Evolutionary conservation across 164 flowering plant genomes (phyloP).

Genomic region (Nelumbo lutea): DNA sequence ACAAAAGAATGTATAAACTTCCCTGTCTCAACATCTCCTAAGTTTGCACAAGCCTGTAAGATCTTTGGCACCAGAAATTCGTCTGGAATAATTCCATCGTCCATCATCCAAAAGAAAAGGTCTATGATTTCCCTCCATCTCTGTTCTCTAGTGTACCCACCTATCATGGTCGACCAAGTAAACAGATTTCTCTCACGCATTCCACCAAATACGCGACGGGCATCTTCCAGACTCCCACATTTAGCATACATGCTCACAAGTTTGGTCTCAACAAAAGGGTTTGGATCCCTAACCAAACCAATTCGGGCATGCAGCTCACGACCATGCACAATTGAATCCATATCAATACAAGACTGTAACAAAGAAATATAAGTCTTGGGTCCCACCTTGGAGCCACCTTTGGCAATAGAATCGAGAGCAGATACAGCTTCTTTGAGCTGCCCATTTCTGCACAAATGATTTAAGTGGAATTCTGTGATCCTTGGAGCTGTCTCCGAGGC

Average conservation of each 20-base stretch:
- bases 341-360: slow-evolving; percentile 44
- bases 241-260: slow-evolving; percentile 59
- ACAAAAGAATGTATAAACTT: slow-evolving; percentile 39
- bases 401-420: slow-evolving; percentile 37
- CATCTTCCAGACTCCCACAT: slow-evolving; percentile 49
- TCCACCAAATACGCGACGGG: slow-evolving; percentile 43
- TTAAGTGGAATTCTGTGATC: slow-evolving; percentile 28
- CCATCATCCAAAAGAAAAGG: slow-evolving; percentile 42
- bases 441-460: slow-evolving; percentile 36
- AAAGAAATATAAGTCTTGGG: slow-evolving; percentile 31
- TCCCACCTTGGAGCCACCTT: slow-evolving; percentile 30
- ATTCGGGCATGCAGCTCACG: slow-evolving; percentile 43
- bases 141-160: slow-evolving; percentile 45
- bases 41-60: slow-evolving; percentile 52
- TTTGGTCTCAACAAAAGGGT: slow-evolving; percentile 45
- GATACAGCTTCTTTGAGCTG: slow-evolving; percentile 37
- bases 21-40: slow-evolving; percentile 35
- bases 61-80: slow-evolving; percentile 46
- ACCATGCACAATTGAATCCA: slow-evolving; percentile 33
- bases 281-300: slow-evolving; percentile 16
- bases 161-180: slow-evolving; percentile 64
- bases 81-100: slow-evolving; percentile 42
- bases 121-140: slow-evolving; percentile 47
- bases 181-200: slow-evolving; percentile 50
- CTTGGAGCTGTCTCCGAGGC: slow-evolving; percentile 1